phyloP scores from a whole-genome alignment of 441 rosid species.

The Melastoma candidum region DNA sequence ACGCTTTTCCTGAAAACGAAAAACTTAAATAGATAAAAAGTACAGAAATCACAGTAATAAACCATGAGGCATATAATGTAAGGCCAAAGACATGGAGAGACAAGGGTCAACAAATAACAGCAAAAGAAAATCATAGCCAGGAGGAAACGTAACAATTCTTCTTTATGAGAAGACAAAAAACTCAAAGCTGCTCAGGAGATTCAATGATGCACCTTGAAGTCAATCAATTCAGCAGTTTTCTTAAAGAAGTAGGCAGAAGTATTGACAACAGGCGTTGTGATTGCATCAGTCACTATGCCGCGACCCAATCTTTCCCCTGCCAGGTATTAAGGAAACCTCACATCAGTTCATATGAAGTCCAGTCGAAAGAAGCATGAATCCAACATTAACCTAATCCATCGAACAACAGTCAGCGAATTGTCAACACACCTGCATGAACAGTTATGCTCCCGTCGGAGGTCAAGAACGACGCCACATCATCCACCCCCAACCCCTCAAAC shows the following conservation, averaged over 20 bases:
- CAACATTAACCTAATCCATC: background rate
- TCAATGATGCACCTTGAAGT: slow-evolving; percentile 56
- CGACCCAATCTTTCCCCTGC: slow-evolving; percentile 95
- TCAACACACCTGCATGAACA: slow-evolving; percentile 74
- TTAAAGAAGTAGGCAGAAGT: slow-evolving; percentile 91
- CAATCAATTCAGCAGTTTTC: slow-evolving; percentile 72
- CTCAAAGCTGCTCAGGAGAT: background rate
- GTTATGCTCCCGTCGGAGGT: slow-evolving; percentile 81
- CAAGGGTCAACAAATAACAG: no score
- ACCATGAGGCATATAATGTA: no score
- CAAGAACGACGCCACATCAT: slow-evolving; percentile 42
- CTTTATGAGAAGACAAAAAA: background rate
- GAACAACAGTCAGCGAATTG: background rate
- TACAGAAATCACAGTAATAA: no score
- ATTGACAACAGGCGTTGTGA: slow-evolving; percentile 89
- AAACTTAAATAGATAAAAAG: slow-evolving; percentile 9
- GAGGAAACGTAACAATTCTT: no score
- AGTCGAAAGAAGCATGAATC: background rate
- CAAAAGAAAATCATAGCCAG: no score
- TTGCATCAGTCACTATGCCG: slow-evolving; percentile 90
- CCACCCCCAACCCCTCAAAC: slow-evolving; percentile 30
- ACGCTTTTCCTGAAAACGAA: slow-evolving; percentile 58
- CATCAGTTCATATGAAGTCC: background rate
- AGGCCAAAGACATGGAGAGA: no score
- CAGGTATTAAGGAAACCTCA: background rate